Base-by-base conservation (phyloP, 345 rosid species). In the Diplotaxis tenuifolia region DNA sequence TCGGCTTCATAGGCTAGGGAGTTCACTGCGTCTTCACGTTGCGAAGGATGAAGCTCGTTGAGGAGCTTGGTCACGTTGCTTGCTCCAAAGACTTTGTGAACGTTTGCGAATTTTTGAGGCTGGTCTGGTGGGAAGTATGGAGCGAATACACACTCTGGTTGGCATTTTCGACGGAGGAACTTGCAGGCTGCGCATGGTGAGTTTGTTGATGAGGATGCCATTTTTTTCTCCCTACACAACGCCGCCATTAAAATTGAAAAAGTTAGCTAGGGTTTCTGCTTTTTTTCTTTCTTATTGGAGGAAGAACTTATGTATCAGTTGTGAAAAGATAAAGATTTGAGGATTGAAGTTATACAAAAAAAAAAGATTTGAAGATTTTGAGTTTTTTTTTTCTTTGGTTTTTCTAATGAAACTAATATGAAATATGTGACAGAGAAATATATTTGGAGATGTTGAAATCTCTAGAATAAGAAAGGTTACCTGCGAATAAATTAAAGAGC, bases 91-190 rank as follows among this genome's bases (percentile, higher is more conserved):
- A 85, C 86, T 80, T 80, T 83, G 69, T 87, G 92, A 14, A 87
- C 86, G 34, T 78, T 78, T n/a, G 84, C 82, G 16, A 85, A 87
- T 42, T 79, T 87, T 31, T 83, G 86, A 8, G 87, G 89, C 34
- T 88, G 90, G 36, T 88, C 93, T 1, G 93, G 87, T 55, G 90
- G 90, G 32, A 88, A 88, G 65, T 88, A 84, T 0, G 93, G 93
- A 1, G 93, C 90, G 22, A 88, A 88, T 9, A 84, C 83, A 59
- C 93, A 88, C 50, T 86, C 93, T 9, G 81, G 87, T 0, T 86
- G 87, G 72, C 93, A 88, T 77, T 88, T 88, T 75, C 87, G 68
- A 42, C 90, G 69, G 72, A 71, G 75, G 70, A 88, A 88, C 73
- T 88, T 88, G 78, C 80, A 88, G 62, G 90, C 90, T 1, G 90